Evolutionary conservation across 257 asterid genomes (phyloP).

Genomic region (Capsicum chinense): DNA sequence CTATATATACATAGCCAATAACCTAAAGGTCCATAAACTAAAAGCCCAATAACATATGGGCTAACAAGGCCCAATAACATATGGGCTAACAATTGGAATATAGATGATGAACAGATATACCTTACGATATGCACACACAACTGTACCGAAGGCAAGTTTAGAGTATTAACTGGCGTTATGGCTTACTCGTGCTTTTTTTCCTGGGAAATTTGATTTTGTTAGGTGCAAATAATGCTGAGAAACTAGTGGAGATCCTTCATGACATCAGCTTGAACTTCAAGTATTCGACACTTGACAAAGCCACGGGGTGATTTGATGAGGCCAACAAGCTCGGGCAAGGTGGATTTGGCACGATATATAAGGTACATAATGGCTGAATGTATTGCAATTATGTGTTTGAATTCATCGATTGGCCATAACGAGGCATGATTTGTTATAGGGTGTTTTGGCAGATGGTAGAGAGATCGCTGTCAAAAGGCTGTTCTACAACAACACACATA

Average conservation of each 20-base stretch:
- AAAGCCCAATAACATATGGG: too few relatives aligned
- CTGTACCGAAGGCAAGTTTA: not conserved
- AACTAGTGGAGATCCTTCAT: slow-evolving; percentile 38
- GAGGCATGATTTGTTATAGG: too few relatives aligned
- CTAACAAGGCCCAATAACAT: too few relatives aligned
- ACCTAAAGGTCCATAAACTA: too few relatives aligned
- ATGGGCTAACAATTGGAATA: too few relatives aligned
- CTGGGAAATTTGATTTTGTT: not conserved
- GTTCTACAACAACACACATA: too few relatives aligned
- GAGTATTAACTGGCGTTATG: not conserved
- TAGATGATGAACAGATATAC: too few relatives aligned
- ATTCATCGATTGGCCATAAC: not conserved
- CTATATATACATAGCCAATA: too few relatives aligned
- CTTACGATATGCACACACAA: too few relatives aligned
- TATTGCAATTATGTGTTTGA: not conserved
- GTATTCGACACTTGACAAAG: slow-evolving; percentile 45
- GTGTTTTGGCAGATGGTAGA: too few relatives aligned
- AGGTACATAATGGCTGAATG: slow-evolving; percentile 27
- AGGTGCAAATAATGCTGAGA: slow-evolving; percentile 35
- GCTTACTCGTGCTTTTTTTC: not conserved
- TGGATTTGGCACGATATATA: slow-evolving; percentile 42
- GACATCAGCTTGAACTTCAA: slow-evolving; percentile 39
- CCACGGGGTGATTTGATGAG: slow-evolving; percentile 41
- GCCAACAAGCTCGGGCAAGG: slow-evolving; percentile 48
- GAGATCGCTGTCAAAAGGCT: too few relatives aligned